Conservation (phyloP, 2,329 filamentous ascomycete genomes). For the Calonectria pseudoreteaudii region DNA sequence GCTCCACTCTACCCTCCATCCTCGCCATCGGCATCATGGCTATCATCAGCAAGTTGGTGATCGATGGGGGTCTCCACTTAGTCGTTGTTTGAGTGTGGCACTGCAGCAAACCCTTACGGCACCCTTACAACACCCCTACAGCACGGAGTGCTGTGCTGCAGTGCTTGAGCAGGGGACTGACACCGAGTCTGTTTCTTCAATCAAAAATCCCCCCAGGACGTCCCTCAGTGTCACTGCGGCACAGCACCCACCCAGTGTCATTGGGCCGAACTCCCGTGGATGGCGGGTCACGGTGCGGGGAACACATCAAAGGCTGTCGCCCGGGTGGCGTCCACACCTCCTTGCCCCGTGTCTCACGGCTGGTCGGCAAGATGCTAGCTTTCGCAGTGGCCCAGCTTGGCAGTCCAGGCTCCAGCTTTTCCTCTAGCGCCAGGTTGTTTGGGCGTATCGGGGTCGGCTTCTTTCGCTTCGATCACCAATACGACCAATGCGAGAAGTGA, state of each 20-base stretch:
- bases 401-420: not conserved
- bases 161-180: not conserved
- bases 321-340: constrained; percentile 4
- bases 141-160: not conserved
- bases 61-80: not conserved
- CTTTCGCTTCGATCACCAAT: not conserved
- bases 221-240: not conserved
- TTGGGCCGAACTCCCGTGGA: constrained; percentile 1
- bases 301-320: not conserved
- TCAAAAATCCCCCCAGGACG: not conserved
- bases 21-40: not conserved
- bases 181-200: not conserved
- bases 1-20: not conserved
- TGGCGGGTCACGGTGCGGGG: not conserved
- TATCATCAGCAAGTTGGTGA: not conserved
- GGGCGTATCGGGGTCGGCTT: not conserved
- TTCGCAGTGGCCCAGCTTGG: constrained; percentile 1
- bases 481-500: constrained; percentile 19
- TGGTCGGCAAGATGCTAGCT: not conserved
- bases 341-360: not conserved
- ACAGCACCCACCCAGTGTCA: not conserved
- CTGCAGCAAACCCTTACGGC: not conserved
- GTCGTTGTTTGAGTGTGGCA: not conserved
- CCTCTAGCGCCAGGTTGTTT: not conserved
- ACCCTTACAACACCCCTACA: not conserved